Conservation (phyloP, 805 yeast species). For the Henningerozyma blattae region DNA sequence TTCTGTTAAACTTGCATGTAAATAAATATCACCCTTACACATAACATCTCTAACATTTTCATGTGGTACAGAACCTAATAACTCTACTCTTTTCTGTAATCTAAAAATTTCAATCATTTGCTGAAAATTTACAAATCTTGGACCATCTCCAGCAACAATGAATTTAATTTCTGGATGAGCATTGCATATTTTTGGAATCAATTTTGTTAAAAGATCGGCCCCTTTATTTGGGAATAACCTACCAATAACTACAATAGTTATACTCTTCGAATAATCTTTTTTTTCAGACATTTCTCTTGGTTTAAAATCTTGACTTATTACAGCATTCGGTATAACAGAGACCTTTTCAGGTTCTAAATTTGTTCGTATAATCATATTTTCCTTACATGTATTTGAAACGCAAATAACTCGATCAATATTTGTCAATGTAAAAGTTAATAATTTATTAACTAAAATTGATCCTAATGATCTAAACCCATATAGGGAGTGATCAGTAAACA, state of each 20-base stretch:
- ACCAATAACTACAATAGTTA: conserved; percentile 84
- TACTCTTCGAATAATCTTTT: conserved; percentile 17
- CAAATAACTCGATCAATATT: conserved; percentile 92
- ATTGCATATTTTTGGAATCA: conserved; percentile 73
- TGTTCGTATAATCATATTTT: conserved; percentile 84
- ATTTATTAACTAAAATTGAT: conserved; percentile 75
- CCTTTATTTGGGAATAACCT: conserved; percentile 94
- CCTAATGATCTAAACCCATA: conserved; percentile 87
- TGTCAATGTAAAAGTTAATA: conserved; percentile 68
- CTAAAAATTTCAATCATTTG: conserved; percentile 86
- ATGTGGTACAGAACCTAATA: conserved; percentile 81
- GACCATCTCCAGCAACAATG: conserved; percentile 94
- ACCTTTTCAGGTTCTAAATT: conserved; percentile 65
- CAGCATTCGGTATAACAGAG: conserved; percentile 94
- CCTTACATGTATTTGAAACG: conserved; percentile 93
- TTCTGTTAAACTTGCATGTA: conserved; percentile 90
- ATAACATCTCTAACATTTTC: conserved; percentile 88
- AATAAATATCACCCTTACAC: conserved; percentile 85
- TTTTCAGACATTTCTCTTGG: conserved; percentile 26
- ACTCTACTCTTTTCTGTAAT: conserved; percentile 75
- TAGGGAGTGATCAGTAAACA: conserved; percentile 90
- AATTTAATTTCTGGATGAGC: conserved; percentile 55
- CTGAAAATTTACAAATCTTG: conserved; percentile 83
- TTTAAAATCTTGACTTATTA: conserved; percentile 68
- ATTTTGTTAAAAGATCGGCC: conserved; percentile 72